Percentiles rank a stretch among this genome's conserved stretches.
These are phyloP conservation scores for Aspergillus versicolor DNA, from an alignment of 2,329 filamentous ascomycete genomes.

Conservation along the genomic window DNA sequence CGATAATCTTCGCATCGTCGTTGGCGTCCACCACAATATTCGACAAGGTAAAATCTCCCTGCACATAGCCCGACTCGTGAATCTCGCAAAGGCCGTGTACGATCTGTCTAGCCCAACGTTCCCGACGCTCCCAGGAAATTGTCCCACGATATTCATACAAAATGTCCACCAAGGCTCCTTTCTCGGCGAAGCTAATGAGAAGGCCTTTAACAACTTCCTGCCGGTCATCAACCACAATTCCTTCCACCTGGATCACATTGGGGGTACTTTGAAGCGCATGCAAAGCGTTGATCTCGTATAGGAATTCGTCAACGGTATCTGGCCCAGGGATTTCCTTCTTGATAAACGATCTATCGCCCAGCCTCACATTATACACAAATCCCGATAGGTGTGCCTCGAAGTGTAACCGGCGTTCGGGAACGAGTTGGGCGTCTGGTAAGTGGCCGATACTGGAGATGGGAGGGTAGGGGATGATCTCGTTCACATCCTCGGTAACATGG, in stretches of 20 bases:
- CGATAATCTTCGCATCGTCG: slow-evolving; percentile 91
- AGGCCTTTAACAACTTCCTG: slow-evolving; percentile 77
- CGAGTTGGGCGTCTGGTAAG: slow-evolving; percentile 49
- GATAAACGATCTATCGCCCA: slow-evolving; percentile 70
- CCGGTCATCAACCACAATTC: slow-evolving; percentile 79
- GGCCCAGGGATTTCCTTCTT: slow-evolving; percentile 98
- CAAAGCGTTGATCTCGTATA: slow-evolving; percentile 97
- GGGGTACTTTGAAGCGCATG: slow-evolving; percentile 69
- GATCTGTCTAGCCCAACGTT: slow-evolving; percentile 89
- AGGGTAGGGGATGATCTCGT: slow-evolving; percentile 91
- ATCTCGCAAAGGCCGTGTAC: slow-evolving; percentile 86
- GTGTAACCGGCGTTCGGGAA: slow-evolving; percentile 71
- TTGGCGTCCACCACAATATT: slow-evolving; percentile 90
- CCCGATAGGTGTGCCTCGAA: slow-evolving; percentile 95
- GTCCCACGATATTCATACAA: slow-evolving; percentile 73
- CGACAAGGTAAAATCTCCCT: slow-evolving; percentile 94
- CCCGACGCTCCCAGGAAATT: slow-evolving; percentile 69
- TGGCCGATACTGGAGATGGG: slow-evolving; percentile 71
- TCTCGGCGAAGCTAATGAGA: slow-evolving; percentile 81
- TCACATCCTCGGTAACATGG: slow-evolving; percentile 95
- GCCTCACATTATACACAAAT: slow-evolving; percentile 90
- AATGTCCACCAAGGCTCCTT: slow-evolving; percentile 85
- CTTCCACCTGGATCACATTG: slow-evolving; percentile 82
- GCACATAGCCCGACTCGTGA: slow-evolving; percentile 93
- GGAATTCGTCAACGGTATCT: slow-evolving; percentile 91